Evolutionary conservation across 768 basidiomycete species (phyloP).

Genomic region (Amanita subjunquillea): DNA sequence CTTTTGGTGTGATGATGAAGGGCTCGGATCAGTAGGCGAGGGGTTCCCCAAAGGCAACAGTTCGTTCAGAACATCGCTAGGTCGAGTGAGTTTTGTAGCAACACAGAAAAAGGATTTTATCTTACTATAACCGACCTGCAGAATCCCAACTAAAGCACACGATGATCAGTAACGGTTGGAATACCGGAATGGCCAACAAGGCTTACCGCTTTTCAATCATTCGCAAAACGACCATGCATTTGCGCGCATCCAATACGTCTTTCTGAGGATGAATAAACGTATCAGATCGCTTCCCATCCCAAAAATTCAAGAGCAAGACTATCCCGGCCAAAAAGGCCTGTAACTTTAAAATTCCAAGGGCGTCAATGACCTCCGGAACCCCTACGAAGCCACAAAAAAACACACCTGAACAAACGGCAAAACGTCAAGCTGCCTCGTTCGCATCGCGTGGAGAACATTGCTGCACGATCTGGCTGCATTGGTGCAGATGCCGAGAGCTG

Average conservation of each 20-base stretch:
- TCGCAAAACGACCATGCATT: neutral
- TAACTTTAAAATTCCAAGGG: neutral
- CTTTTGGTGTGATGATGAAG: constrained; percentile 43
- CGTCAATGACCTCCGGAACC: neutral
- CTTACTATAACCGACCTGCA: neutral
- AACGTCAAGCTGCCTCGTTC: constrained; percentile 20
- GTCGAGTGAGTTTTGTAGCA: too few relatives aligned
- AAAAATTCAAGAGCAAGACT: neutral
- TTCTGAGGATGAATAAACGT: neutral
- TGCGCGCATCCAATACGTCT: neutral
- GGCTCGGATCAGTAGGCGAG: constrained; percentile 48
- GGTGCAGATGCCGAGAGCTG: constrained; percentile 69
- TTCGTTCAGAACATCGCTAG: neutral
- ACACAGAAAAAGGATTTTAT: neutral
- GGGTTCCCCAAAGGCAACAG: constrained; percentile 47
- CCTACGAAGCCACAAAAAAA: neutral
- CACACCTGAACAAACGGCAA: neutral
- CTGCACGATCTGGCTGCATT: constrained; percentile 76
- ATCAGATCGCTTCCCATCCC: neutral
- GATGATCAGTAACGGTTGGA: neutral
- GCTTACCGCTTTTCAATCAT: neutral
- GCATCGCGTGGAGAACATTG: constrained; percentile 62
- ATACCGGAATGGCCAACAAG: neutral
- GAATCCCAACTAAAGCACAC: neutral
- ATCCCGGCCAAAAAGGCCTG: neutral